A percentile compares a stretch with the other conserved stretches of the same genome.
Evolutionary conservation across 768 basidiomycete species (phyloP).

Genomic region (Lanmaoa rubissima): DNA sequence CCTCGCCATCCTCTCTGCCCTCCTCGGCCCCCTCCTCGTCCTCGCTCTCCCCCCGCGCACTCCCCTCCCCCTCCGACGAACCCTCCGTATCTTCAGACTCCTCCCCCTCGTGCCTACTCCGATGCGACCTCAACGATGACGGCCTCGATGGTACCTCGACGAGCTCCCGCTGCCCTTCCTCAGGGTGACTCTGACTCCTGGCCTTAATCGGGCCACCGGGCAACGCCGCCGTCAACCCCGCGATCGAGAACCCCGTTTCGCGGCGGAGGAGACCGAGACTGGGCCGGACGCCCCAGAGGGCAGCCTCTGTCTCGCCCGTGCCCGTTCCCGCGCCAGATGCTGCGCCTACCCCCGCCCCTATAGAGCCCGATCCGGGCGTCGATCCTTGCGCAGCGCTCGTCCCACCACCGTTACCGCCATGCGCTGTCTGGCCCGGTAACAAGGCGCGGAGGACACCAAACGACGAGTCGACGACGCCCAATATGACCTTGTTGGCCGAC

Average conservation of each 20-base stretch:
- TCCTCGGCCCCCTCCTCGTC: slow-evolving; percentile 26
- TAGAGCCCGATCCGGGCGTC: neutral
- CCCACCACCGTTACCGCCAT: slow-evolving; percentile 1
- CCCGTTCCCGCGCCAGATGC: neutral
- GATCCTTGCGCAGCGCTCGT: slow-evolving; percentile 18
- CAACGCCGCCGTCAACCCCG: slow-evolving; percentile 66
- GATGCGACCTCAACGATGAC: slow-evolving; percentile 41
- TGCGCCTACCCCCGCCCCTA: neutral
- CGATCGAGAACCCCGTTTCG: slow-evolving; percentile 81
- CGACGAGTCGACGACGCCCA: slow-evolving; percentile 86
- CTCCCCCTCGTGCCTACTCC: slow-evolving; percentile 4
- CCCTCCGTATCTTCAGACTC: slow-evolving; percentile 21
- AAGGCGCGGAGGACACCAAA: slow-evolving; percentile 84
- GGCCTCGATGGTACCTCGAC: slow-evolving; percentile 53
- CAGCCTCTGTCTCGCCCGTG: slow-evolving; percentile 6
- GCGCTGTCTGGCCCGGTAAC: slow-evolving; percentile 45
- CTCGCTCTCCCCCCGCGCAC: slow-evolving; percentile 5
- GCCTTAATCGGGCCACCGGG: slow-evolving; percentile 35
- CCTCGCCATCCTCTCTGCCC: slow-evolving; percentile 26
- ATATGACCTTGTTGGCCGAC: slow-evolving; percentile 76
- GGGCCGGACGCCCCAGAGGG: slow-evolving; percentile 35
- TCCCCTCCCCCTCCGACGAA: slow-evolving; percentile 3
- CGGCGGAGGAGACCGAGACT: slow-evolving; percentile 70
- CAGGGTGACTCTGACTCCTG: slow-evolving; percentile 5
- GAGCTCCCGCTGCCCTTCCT: slow-evolving; percentile 47